Base-by-base conservation (phyloP, 1,139 yeast genomes). In the Nakaseomyces nivariensis region DNA sequence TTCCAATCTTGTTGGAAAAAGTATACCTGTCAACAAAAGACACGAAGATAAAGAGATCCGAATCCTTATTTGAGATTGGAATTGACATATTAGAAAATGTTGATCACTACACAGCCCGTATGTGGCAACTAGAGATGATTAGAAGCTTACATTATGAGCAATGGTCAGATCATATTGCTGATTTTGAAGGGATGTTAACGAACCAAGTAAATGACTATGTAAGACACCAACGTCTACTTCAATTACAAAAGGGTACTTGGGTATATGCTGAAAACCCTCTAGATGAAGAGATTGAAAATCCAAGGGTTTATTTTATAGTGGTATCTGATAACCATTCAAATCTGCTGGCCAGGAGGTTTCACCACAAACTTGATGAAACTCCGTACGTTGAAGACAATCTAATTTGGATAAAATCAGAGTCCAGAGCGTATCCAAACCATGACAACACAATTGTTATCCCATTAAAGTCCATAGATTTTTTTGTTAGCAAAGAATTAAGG, bases 171-270 rank as follows among this genome's bases (percentile, higher is more conserved):
- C 69, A 72, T 51, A 70, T 78, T 46, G 54, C 63, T 8, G 74
- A 70, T 37, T 82, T 87, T 59, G 76, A 79, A 60, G 67, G 68
- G 11, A 68, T 74, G 47, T 71, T 85, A 53, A 66, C 75, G 4
- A 67, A 69, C 17, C 92, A 87, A 61, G 87, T 85, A 0, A 71
- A 75, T 56, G 85, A 82, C 48, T 85, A 85, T 62, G 90, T 87
- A n/a, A 75, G 78, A 52, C 92, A 85, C 62, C 95, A 86, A 66
- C 73, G 95, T 57, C 79, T 84, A 44, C 69, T 84, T 50, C 82
- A 82, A 59, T 67, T 88, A 48, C 78, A 87, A 42, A 79, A 78
- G 58, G 96, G 96, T 4, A 78, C 87, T 2, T 87, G 95, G 95
- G 92, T 85, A n/a, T 82, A 73, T 59, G 75, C 83, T 3, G 85